A percentile compares a stretch with the other conserved stretches of the same genome.
Conservation (phyloP, 1,139 yeast species). For the Yueomyces sp. region DNA sequence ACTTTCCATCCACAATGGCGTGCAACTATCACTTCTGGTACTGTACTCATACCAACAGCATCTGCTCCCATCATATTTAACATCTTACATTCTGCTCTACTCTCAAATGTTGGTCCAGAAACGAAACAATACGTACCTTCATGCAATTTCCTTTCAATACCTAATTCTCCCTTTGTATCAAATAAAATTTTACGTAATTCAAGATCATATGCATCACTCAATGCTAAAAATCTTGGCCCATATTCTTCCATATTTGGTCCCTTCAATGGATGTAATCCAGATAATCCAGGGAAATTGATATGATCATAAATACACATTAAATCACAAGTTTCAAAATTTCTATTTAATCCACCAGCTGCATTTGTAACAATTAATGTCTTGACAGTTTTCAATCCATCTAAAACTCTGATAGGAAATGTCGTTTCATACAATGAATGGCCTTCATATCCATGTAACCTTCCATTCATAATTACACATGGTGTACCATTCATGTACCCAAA, state of each 20-base stretch:
- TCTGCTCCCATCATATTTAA: slow-evolving; percentile 70
- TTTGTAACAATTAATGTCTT: slow-evolving; percentile 65
- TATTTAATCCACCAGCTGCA: slow-evolving; percentile 86
- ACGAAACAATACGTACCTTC: slow-evolving; percentile 84
- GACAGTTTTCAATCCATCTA: slow-evolving; percentile 46
- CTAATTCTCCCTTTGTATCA: slow-evolving; percentile 38
- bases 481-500: slow-evolving; percentile 64
- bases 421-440: slow-evolving; percentile 75
- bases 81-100: slow-evolving; percentile 83
- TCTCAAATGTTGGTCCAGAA: slow-evolving; percentile 90
- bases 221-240: slow-evolving; percentile 81
- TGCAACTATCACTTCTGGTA: slow-evolving; percentile 88
- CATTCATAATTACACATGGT: slow-evolving; percentile 89
- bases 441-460: slow-evolving; percentile 83
- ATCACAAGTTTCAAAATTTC: slow-evolving; percentile 64
- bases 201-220: slow-evolving; percentile 82
- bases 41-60: slow-evolving; percentile 97
- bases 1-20: slow-evolving; percentile 77
- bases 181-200: slow-evolving; percentile 50
- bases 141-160: slow-evolving; percentile 48
- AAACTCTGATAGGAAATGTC: slow-evolving; percentile 74
- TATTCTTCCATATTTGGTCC: slow-evolving; percentile 73
- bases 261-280: slow-evolving; percentile 77
- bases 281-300: slow-evolving; percentile 78
- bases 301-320: slow-evolving; percentile 85